phyloP scores from a whole-genome alignment of 805 yeast genomes.

The Debaryomyces hansenii region DNA sequence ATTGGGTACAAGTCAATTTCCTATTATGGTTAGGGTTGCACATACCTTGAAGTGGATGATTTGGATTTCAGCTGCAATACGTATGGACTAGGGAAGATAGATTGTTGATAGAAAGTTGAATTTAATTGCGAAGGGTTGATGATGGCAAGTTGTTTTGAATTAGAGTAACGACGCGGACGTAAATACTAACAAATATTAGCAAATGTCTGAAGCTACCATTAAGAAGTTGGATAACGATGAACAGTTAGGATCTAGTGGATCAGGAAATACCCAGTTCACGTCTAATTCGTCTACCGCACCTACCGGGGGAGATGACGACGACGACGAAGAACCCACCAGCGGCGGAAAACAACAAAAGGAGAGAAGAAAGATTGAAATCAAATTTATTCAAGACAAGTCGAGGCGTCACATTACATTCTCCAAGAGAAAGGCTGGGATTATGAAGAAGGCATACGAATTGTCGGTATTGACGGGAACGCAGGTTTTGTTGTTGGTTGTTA shows the following conservation, averaged over 20 bases:
- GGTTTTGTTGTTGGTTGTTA: conserved; percentile 88
- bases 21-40: conserved; percentile 28
- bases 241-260: conserved; percentile 13
- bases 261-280: conserved; percentile 14
- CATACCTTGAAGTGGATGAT: conserved; percentile 11
- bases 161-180: no score
- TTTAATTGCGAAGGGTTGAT: no score
- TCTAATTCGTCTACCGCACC: conserved; percentile 24
- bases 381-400: conserved; percentile 95
- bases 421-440: conserved; percentile 97
- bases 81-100: neutral
- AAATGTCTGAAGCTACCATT: conserved; percentile 43
- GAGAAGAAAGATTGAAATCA: conserved; percentile 90
- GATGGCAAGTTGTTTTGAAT: no score
- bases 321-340: conserved; percentile 50
- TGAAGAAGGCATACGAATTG: conserved; percentile 99
- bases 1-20: conserved; percentile 22
- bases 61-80: neutral
- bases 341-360: conserved; percentile 54
- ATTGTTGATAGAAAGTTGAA: conserved; percentile 1
- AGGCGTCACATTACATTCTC: conserved; percentile 98
- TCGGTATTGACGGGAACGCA: conserved; percentile 97
- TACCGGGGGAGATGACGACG: conserved; percentile 44
- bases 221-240: conserved; percentile 37
- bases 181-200: conserved; percentile 2